A percentile compares a stretch with the other conserved stretches of the same genome.
Evolutionary conservation across 108 stramenopile genomes (phyloP).

Genomic region (Skeletonema menzelii): DNA sequence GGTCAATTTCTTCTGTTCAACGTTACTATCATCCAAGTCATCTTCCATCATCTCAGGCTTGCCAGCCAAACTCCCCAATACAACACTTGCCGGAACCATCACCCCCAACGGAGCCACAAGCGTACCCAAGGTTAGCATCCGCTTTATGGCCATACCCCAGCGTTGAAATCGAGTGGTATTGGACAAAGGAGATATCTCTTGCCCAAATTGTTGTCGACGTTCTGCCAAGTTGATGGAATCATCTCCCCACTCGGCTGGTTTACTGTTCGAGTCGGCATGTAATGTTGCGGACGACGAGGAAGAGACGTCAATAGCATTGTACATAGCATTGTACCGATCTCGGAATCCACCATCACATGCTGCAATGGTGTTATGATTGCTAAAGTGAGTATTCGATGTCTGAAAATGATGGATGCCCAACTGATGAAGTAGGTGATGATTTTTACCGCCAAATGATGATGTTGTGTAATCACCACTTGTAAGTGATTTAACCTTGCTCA

Average conservation of each 20-base stretch:
- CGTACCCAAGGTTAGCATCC: constrained; percentile 13
- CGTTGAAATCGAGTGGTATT: constrained; percentile 20
- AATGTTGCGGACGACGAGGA: background rate
- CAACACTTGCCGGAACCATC: constrained; percentile 17
- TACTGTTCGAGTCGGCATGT: background rate
- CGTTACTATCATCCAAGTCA: background rate
- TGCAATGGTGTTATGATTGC: background rate
- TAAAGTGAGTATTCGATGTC: background rate
- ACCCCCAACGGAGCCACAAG: constrained; percentile 31
- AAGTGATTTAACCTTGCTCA: constrained; percentile 3
- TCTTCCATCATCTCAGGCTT: background rate
- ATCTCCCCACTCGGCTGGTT: constrained; percentile 32
- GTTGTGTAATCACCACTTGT: background rate
- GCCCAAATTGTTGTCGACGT: constrained; percentile 16
- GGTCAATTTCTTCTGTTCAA: background rate
- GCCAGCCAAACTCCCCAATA: constrained; percentile 17
- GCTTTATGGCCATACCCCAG: constrained; percentile 31
- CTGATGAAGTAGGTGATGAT: background rate
- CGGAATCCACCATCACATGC: background rate
- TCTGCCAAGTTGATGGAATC: constrained; percentile 11
- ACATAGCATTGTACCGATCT: constrained; percentile 1
- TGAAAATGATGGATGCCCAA: background rate
- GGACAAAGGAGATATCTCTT: constrained; percentile 25
- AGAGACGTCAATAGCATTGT: background rate
- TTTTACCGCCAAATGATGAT: background rate